These are phyloP conservation scores for Nemania serpens DNA, from an alignment of 2,329 filamentous ascomycete genomes.

Conservation along the genomic window DNA sequence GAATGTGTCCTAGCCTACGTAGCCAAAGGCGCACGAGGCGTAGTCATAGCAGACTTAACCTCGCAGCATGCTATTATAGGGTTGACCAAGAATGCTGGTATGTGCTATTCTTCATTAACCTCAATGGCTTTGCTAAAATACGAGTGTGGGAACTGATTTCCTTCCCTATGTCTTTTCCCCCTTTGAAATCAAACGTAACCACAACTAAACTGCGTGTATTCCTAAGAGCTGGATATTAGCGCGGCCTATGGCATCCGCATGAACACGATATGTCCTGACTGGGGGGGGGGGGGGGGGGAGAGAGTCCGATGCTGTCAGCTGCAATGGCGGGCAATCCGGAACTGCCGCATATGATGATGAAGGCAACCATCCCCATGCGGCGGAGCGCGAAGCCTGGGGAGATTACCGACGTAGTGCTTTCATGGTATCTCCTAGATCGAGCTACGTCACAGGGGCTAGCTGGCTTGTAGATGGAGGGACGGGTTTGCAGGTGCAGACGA, in stretches of 20 bases:
- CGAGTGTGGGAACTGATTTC: too few species aligned
- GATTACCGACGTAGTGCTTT: slow-evolving; percentile 21
- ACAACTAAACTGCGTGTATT: too few species aligned
- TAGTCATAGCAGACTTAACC: too few species aligned
- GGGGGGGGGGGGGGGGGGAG: too few species aligned
- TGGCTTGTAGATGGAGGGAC: slow-evolving; percentile 20
- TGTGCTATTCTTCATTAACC: neutral
- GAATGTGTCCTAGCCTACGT: neutral
- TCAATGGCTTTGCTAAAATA: too few species aligned
- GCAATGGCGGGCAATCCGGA: slow-evolving; percentile 6
- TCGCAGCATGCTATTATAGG: slow-evolving; percentile 20
- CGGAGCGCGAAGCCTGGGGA: slow-evolving; percentile 14
- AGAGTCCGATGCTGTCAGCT: slow-evolving; percentile 10
- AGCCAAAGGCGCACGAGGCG: too few species aligned
- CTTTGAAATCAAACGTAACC: too few species aligned
- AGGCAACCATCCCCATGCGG: slow-evolving; percentile 14
- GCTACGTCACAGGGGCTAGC: slow-evolving; percentile 21
- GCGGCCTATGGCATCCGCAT: neutral
- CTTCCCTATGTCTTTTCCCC: too few species aligned
- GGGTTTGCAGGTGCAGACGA: slow-evolving; percentile 10
- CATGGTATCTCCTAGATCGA: slow-evolving; percentile 15
- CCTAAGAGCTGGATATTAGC: too few species aligned
- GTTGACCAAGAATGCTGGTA: slow-evolving; percentile 20
- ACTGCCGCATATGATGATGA: slow-evolving; percentile 14
- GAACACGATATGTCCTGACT: slow-evolving; percentile 14